Percentiles rank a stretch among this genome's conserved stretches.
phyloP scores from a whole-genome alignment of 73 alveolate genomes.

The Paramecium biaurelia region DNA sequence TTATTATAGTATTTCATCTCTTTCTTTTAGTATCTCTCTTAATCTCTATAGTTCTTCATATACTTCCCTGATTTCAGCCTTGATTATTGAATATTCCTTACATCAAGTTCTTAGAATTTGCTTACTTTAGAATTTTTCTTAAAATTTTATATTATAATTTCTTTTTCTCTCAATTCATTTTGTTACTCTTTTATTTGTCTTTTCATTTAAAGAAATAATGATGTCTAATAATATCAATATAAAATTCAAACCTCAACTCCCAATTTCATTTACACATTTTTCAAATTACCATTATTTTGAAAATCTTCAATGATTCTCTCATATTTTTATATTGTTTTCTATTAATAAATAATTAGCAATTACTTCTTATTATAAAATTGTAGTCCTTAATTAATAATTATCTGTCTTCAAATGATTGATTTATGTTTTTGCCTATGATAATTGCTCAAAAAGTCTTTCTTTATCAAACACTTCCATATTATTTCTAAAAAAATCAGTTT shows the following conservation, averaged over 20 bases:
- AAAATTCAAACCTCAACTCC: slow-evolving; percentile 12
- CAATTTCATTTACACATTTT: slow-evolving; percentile 31
- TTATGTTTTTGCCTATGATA: neutral
- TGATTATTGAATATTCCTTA: neutral
- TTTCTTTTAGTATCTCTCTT: neutral
- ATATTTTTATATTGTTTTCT: slow-evolving; percentile 28
- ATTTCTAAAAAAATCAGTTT: slow-evolving; percentile 46
- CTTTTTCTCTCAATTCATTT: slow-evolving; percentile 21
- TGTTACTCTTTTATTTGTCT: slow-evolving; percentile 18
- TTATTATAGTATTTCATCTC: neutral
- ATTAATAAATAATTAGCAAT: neutral
- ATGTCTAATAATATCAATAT: neutral
- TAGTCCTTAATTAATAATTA: slow-evolving; percentile 23
- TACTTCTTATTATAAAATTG: slow-evolving; percentile 31
- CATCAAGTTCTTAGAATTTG: slow-evolving; percentile 27
- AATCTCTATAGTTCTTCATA: slow-evolving; percentile 34
- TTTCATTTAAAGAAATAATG: slow-evolving; percentile 28
- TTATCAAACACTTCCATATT: slow-evolving; percentile 45
- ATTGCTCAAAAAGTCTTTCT: slow-evolving; percentile 35
- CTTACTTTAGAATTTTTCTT: slow-evolving; percentile 49
- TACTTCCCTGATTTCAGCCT: slow-evolving; percentile 40
- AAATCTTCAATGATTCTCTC: slow-evolving; percentile 50
- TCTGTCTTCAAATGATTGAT: neutral
- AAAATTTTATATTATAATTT: neutral
- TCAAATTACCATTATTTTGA: slow-evolving; percentile 39